A percentile compares a stretch with the other conserved stretches of the same genome.
Evolutionary conservation across 176 grass and related monocot species (phyloP).

Genomic region (Aegilops tauschii): DNA sequence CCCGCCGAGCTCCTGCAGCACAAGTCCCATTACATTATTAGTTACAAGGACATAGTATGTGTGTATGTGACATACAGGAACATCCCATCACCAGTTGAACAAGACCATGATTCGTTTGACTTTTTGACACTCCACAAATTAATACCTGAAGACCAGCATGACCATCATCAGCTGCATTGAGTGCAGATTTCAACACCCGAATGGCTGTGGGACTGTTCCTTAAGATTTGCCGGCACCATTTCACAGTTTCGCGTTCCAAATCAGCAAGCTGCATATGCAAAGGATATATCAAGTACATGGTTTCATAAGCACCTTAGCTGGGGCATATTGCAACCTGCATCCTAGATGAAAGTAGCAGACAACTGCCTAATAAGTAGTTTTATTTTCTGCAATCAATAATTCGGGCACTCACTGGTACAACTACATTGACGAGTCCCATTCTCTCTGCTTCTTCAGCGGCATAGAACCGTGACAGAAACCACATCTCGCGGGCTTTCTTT

Average conservation of each 20-base stretch:
- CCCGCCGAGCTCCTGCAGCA: slow-evolving; percentile 71
- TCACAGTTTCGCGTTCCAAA: slow-evolving; percentile 77
- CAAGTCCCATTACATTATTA: background rate
- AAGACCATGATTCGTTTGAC: background rate
- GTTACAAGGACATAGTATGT: background rate
- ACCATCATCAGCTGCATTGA: slow-evolving; percentile 86
- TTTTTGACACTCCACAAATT: background rate
- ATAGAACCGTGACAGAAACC: slow-evolving; percentile 90
- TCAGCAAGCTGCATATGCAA: slow-evolving; percentile 54
- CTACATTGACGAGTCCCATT: slow-evolving; percentile 89
- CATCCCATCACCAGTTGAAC: background rate
- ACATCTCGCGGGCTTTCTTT: slow-evolving; percentile 88
- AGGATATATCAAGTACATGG: background rate
- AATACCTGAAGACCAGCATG: slow-evolving; percentile 88
- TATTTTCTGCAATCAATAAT: background rate
- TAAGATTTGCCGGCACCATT: slow-evolving; percentile 84
- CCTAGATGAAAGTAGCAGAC: background rate
- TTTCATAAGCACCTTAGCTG: background rate
- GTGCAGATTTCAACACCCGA: slow-evolving; percentile 77
- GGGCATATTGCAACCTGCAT: background rate
- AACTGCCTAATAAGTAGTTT: background rate
- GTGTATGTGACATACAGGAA: background rate
- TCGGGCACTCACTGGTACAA: slow-evolving; percentile 71
- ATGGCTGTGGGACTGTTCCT: slow-evolving; percentile 85
- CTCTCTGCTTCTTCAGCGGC: slow-evolving; percentile 73